These are phyloP conservation scores for Tardiomyces blankii DNA, from an alignment of 1,139 yeast genomes.

Conservation along the genomic window DNA sequence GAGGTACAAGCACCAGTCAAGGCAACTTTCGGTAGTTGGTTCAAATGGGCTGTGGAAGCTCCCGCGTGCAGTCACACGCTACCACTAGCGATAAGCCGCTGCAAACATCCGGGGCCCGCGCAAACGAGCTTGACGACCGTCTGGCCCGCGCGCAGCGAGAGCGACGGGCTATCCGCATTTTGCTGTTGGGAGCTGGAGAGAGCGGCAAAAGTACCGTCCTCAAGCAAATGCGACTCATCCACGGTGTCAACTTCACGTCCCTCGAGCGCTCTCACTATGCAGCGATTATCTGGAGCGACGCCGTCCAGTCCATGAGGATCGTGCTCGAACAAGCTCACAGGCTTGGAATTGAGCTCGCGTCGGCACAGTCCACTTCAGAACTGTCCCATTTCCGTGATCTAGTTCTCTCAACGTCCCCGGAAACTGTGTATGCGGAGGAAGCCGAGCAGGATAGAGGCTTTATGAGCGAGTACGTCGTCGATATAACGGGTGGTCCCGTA, in stretches of 20 bases:
- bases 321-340: conserved; percentile 37
- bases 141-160: background rate
- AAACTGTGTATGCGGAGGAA: no score
- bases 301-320: conserved; percentile 79
- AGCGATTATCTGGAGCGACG: conserved; percentile 92
- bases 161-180: conserved; percentile 32
- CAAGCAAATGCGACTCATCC: conserved; percentile 79
- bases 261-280: conserved; percentile 74
- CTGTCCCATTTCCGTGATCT: no score
- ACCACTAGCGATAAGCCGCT: background rate
- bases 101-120: no score
- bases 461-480: no score
- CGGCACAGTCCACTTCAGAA: conserved; percentile 4
- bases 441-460: no score
- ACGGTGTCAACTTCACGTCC: conserved; percentile 73
- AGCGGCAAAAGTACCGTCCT: conserved; percentile 94
- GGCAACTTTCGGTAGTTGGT: no score
- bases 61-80: no score
- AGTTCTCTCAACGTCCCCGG: no score
- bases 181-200: conserved; percentile 89
- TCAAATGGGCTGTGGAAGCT: no score
- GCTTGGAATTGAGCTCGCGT: conserved; percentile 15
- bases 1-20: no score
- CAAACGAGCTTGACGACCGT: no score
- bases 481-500: no score